Percentiles rank a stretch among this genome's conserved stretches.
Conservation (phyloP, 2,329 filamentous ascomycete species). For the Cryoendolithus antarcticus region DNA sequence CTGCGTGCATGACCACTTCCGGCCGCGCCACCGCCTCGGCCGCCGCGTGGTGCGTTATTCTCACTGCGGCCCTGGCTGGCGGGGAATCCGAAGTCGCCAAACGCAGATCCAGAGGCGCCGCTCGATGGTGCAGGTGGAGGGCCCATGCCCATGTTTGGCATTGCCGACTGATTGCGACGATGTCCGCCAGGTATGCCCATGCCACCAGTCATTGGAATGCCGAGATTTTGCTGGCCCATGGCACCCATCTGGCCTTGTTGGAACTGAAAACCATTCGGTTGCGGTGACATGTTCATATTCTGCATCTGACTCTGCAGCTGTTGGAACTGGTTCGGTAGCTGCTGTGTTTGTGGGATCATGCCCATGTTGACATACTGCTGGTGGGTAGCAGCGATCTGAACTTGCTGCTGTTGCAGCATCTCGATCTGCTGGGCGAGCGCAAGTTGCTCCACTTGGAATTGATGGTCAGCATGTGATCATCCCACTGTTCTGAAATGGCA, state of each 20-base stretch:
- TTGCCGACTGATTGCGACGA: conserved; percentile 93
- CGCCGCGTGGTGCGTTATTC: conserved; percentile 50
- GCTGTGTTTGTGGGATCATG: conserved; percentile 78
- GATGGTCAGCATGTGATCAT: conserved; percentile 18
- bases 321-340: conserved; percentile 63
- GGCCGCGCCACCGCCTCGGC: conserved; percentile 57
- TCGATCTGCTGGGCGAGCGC: conserved; percentile 98
- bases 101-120: conserved; percentile 62
- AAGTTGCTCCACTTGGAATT: conserved; percentile 77
- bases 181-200: conserved; percentile 64
- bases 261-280: conserved; percentile 69
- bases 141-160: conserved; percentile 85
- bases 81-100: conserved; percentile 55
- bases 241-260: conserved; percentile 56
- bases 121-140: conserved; percentile 71
- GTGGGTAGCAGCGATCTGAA: conserved; percentile 90
- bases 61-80: conserved; percentile 30
- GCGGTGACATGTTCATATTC: conserved; percentile 57
- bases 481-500: background rate
- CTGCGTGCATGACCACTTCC: conserved; percentile 76
- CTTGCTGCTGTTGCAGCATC: conserved; percentile 91
- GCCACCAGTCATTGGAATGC: conserved; percentile 56
- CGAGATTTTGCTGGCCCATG: conserved; percentile 44
- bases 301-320: conserved; percentile 68
- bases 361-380: conserved; percentile 98